Evolutionary conservation across 306 rosid species (phyloP).

Genomic region (Lagenaria siceraria): DNA sequence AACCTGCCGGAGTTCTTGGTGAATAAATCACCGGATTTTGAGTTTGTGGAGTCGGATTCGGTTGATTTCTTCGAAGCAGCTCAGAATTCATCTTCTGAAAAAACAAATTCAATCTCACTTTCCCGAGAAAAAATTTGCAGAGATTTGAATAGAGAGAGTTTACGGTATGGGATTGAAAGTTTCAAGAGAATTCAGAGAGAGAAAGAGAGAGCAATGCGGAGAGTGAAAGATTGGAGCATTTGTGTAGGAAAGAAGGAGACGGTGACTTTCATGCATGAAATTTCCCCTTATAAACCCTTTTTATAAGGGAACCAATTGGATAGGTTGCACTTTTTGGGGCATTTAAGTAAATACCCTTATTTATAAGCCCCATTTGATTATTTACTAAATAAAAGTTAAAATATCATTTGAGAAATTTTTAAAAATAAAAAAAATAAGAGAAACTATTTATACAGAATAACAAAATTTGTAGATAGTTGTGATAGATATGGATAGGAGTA

Average conservation of each 20-base stretch:
- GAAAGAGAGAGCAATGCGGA: not conserved
- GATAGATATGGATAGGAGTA: too few relatives aligned
- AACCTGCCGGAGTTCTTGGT: not conserved
- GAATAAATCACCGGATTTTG: not conserved
- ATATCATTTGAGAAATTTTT: too few relatives aligned
- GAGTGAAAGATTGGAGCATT: not conserved
- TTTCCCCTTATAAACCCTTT: not conserved
- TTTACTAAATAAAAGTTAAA: too few relatives aligned
- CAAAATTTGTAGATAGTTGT: too few relatives aligned
- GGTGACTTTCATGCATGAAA: constrained; percentile 45
- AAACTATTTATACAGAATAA: too few relatives aligned
- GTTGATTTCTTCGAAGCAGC: constrained; percentile 31
- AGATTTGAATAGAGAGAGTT: not conserved
- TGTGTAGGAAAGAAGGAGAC: not conserved
- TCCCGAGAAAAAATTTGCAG: not conserved
- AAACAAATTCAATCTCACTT: not conserved
- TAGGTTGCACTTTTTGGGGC: not conserved
- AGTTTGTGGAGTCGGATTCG: not conserved
- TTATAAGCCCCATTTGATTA: not conserved
- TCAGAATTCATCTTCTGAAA: constrained; percentile 21
- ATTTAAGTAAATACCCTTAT: not conserved
- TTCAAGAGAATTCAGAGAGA: not conserved
- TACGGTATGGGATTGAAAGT: not conserved
- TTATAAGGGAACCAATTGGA: not conserved
- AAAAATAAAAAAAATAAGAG: too few relatives aligned